phyloP scores from a whole-genome alignment of 768 basidiomycete genomes.

The Trametes gibbosa region DNA sequence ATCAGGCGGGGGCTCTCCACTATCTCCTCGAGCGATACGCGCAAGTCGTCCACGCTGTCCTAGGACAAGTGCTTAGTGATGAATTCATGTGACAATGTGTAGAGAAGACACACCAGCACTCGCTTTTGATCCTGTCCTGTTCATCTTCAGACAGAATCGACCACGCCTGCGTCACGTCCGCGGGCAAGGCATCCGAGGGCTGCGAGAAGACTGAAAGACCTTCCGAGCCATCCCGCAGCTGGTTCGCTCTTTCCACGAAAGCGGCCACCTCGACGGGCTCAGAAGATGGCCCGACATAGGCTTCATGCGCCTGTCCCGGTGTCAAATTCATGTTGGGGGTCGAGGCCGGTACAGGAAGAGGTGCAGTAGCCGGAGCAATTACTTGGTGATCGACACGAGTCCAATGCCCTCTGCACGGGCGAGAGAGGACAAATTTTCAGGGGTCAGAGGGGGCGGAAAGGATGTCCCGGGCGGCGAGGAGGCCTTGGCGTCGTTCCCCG shows the following conservation, averaged over 20 bases:
- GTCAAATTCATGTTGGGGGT: slow-evolving; percentile 16
- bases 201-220: slow-evolving; percentile 6
- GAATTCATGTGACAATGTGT: neutral
- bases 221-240: slow-evolving; percentile 8
- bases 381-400: too few relatives aligned
- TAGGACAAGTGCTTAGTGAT: neutral
- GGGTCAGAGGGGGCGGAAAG: neutral
- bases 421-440: slow-evolving; percentile 2
- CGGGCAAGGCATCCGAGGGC: slow-evolving; percentile 1
- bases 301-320: slow-evolving; percentile 25
- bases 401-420: too few relatives aligned
- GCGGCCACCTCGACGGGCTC: slow-evolving; percentile 28
- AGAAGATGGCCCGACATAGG: slow-evolving; percentile 29
- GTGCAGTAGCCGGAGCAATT: too few relatives aligned
- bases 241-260: slow-evolving; percentile 25
- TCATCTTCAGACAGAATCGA: slow-evolving; percentile 9
- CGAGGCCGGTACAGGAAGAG: neutral
- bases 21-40: slow-evolving; percentile 39
- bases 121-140: slow-evolving; percentile 25
- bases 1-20: slow-evolving; percentile 58
- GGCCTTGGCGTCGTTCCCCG: slow-evolving; percentile 13
- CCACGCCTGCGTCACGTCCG: slow-evolving; percentile 8
- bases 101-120: slow-evolving; percentile 34
- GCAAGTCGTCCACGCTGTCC: slow-evolving; percentile 54
- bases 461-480: neutral